Percentiles rank a stretch among this genome's conserved stretches.
These are phyloP conservation scores for Ganoderma leucocontextum DNA, from an alignment of 1,284 basidiomycete genomes.

Conservation along the genomic window DNA sequence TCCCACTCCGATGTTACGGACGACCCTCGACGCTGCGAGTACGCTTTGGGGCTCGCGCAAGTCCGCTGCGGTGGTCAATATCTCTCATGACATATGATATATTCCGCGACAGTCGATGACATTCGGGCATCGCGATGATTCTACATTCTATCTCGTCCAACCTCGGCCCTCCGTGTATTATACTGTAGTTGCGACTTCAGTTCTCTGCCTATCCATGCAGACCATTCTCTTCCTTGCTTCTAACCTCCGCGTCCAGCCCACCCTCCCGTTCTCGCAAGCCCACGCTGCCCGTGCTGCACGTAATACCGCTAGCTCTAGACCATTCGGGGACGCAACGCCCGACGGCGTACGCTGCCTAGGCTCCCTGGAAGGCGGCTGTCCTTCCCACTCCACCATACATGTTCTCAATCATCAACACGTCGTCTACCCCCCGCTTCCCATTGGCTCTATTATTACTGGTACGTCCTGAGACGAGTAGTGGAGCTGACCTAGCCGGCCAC, in stretches of 20 bases:
- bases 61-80: constrained; percentile 10
- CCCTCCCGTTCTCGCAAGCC: neutral
- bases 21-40: constrained; percentile 17
- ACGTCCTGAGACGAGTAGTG: constrained; percentile 12
- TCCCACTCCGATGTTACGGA: neutral
- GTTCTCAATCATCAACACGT: constrained; percentile 5
- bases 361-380: constrained; percentile 8
- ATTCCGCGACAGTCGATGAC: constrained; percentile 1
- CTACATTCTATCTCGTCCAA: constrained; percentile 4
- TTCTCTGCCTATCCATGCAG: constrained; percentile 9
- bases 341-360: neutral
- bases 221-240: constrained; percentile 3
- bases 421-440: neutral
- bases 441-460: constrained; percentile 7
- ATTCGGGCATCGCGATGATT: constrained; percentile 13
- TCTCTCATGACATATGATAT: constrained; percentile 5
- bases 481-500: constrained; percentile 2
- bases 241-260: neutral
- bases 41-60: constrained; percentile 25
- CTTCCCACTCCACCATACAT: constrained; percentile 13
- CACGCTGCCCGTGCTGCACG: neutral
- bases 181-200: constrained; percentile 14
- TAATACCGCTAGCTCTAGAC: neutral
- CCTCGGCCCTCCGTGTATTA: constrained; percentile 21
- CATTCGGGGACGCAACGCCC: constrained; percentile 1